These are phyloP conservation scores for Citrus glauca DNA, from an alignment of 345 rosid genomes.

Conservation along the genomic window DNA sequence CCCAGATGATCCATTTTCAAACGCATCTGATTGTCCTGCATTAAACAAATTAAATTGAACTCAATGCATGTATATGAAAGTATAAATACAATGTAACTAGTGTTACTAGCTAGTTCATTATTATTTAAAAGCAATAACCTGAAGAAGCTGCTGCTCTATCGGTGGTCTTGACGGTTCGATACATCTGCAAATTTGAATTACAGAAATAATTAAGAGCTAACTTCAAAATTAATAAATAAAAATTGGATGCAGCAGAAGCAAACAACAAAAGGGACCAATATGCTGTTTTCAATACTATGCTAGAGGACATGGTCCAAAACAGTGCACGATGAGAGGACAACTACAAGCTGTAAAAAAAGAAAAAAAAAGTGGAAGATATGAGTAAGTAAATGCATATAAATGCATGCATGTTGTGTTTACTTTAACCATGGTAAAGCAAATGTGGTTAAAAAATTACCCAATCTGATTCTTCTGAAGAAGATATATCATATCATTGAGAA, in stretches of 20 bases:
- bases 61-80: not conserved
- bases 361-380: conserved; percentile 14
- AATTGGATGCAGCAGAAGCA: conserved; percentile 16
- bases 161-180: conserved; percentile 69
- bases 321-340: conserved; percentile 17
- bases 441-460: conserved; percentile 12
- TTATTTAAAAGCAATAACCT: conserved; percentile 26
- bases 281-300: conserved; percentile 1
- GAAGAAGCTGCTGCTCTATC: conserved; percentile 67
- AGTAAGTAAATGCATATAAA: conserved; percentile 2
- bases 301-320: conserved; percentile 18
- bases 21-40: conserved; percentile 65
- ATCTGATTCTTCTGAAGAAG: conserved; percentile 20
- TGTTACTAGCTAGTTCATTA: not conserved
- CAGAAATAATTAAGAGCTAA: not conserved
- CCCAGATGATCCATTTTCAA: conserved; percentile 75
- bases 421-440: conserved; percentile 22
- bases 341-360: conserved; percentile 29
- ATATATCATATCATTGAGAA: conserved; percentile 49
- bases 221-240: not conserved
- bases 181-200: conserved; percentile 44
- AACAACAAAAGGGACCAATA: conserved; percentile 22
- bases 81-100: not conserved
- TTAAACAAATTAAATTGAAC: not conserved
- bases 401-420: conserved; percentile 9